These are phyloP conservation scores for Rosa multiflora DNA, from an alignment of 306 rosid genomes.

Conservation along the genomic window DNA sequence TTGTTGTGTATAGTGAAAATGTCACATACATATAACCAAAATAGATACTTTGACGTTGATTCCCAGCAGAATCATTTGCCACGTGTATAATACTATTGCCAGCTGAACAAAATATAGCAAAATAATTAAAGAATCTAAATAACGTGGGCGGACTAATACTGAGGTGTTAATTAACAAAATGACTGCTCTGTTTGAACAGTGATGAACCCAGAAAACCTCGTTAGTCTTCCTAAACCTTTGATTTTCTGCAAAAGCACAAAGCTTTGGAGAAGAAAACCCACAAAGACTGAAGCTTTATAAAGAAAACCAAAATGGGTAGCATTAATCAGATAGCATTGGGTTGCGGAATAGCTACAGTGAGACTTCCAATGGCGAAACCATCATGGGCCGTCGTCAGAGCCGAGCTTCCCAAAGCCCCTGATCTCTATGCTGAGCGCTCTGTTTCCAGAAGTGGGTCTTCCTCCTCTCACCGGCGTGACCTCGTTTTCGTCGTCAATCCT, in stretches of 20 bases:
- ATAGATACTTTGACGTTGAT: background rate
- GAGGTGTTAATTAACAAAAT: background rate
- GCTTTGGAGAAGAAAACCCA: slow-evolving; percentile 2
- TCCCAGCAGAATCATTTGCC: slow-evolving; percentile 2
- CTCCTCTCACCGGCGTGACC: slow-evolving; percentile 59
- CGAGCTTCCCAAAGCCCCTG: slow-evolving; percentile 57
- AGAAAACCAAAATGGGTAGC: slow-evolving; percentile 11
- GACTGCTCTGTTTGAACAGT: slow-evolving; percentile 11
- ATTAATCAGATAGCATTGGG: slow-evolving; percentile 55
- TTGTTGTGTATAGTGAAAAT: background rate
- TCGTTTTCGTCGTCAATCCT: slow-evolving; percentile 93
- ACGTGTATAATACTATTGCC: background rate
- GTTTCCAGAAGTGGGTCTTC: slow-evolving; percentile 45
- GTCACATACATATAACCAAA: background rate
- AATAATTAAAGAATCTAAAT: background rate
- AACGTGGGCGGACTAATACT: background rate
- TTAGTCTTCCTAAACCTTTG: background rate
- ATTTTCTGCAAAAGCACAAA: background rate
- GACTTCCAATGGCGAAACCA: slow-evolving; percentile 45
- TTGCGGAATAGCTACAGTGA: slow-evolving; percentile 28
- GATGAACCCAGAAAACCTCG: background rate
- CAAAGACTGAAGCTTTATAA: background rate
- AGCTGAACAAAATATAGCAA: background rate
- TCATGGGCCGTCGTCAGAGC: slow-evolving; percentile 39
- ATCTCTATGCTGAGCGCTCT: slow-evolving; percentile 44